phyloP scores from a whole-genome alignment of 2,329 filamentous ascomycete species.

The Colletotrichum destructivum region DNA sequence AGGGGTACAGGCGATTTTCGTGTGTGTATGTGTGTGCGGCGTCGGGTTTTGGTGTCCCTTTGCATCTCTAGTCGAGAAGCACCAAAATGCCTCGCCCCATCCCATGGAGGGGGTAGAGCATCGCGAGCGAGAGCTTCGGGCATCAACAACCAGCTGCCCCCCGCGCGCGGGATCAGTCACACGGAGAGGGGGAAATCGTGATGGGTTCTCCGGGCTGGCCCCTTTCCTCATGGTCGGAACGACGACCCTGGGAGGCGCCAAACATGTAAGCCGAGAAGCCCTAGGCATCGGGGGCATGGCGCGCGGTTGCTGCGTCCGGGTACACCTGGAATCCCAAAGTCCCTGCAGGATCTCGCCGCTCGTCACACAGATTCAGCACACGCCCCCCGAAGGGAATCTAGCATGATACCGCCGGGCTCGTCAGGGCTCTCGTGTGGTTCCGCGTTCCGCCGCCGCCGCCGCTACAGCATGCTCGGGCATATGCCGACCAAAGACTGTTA shows the following conservation, averaged over 20 bases:
- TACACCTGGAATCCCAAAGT: neutral
- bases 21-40: neutral
- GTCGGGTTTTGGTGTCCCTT: neutral
- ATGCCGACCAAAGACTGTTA: neutral
- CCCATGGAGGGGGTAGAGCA: neutral
- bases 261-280: neutral
- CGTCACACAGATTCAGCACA: neutral
- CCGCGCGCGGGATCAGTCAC: neutral
- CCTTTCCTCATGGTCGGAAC: neutral
- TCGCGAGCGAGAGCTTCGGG: conserved; percentile 21
- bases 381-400: neutral
- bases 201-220: conserved; percentile 1
- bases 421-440: neutral
- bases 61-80: conserved; percentile 1
- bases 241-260: neutral
- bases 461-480: conserved; percentile 3
- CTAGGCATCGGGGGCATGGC: conserved; percentile 5
- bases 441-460: neutral
- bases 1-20: neutral
- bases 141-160: conserved; percentile 14
- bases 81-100: conserved; percentile 24
- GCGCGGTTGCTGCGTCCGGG: neutral
- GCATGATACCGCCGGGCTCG: neutral
- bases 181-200: conserved; percentile 6
- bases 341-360: conserved; percentile 15